Evolutionary conservation across 345 rosid species (phyloP).

Genomic region (Anastatica hierochuntica): DNA sequence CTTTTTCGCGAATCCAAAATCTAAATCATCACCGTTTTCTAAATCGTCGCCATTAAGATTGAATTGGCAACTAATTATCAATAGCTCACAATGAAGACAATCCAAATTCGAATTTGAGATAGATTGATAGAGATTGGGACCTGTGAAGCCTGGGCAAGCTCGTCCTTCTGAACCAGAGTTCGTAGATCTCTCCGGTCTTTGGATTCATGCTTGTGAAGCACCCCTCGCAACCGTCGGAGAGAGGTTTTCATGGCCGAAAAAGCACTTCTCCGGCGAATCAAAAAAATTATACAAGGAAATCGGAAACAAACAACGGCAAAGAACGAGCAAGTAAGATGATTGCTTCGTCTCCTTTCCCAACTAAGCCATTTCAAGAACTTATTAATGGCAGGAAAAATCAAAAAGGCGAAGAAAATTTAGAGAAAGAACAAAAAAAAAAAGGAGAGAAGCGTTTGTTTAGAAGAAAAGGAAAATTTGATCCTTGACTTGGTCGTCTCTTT

Average conservation of each 20-base stretch:
- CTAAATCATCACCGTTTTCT: too few relatives aligned
- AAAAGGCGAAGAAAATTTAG: neutral
- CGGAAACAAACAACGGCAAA: neutral
- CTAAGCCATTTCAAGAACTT: slow-evolving; percentile 8
- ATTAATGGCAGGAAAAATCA: neutral
- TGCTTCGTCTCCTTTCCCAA: neutral
- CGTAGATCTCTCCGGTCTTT: slow-evolving; percentile 41
- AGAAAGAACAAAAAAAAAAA: too few relatives aligned
- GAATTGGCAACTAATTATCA: neutral
- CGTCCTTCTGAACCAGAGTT: slow-evolving; percentile 43
- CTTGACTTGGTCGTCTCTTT: slow-evolving; percentile 30
- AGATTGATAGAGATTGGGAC: slow-evolving; percentile 19
- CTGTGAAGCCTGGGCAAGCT: slow-evolving; percentile 72
- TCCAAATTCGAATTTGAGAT: slow-evolving; percentile 4
- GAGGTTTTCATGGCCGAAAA: slow-evolving; percentile 56
- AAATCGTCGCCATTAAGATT: neutral
- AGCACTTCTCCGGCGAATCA: slow-evolving; percentile 5
- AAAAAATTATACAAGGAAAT: neutral
- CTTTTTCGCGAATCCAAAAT: too few relatives aligned
- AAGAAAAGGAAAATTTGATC: slow-evolving; percentile 11
- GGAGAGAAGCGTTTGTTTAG: slow-evolving; percentile 11
- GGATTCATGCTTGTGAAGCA: slow-evolving; percentile 44
- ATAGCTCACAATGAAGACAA: neutral
- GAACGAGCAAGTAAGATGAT: neutral
- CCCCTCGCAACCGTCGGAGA: slow-evolving; percentile 55